These are phyloP conservation scores for Globisporangium solare DNA, from an alignment of 352 stramenopile genomes.

Conservation along the genomic window DNA sequence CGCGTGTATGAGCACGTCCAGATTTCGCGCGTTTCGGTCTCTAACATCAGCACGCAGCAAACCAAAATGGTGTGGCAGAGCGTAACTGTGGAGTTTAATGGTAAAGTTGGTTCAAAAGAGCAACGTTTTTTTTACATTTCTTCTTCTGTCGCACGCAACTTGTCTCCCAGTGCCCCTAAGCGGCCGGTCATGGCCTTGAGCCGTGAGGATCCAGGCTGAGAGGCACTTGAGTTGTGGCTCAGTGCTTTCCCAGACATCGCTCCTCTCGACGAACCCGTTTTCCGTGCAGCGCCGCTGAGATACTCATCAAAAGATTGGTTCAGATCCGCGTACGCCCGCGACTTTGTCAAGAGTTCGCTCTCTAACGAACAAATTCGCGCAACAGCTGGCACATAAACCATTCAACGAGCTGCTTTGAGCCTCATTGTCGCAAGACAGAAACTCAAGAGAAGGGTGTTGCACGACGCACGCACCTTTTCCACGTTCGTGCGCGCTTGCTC, in stretches of 20 bases:
- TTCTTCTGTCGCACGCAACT: conserved; percentile 32
- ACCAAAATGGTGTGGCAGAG: neutral
- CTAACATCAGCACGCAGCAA: conserved; percentile 15
- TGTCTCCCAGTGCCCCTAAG: conserved; percentile 26
- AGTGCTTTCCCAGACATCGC: conserved; percentile 2
- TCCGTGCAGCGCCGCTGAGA: conserved; percentile 5
- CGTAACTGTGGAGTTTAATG: too few relatives aligned
- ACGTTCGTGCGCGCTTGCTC: conserved; percentile 10
- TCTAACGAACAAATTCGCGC: conserved; percentile 39
- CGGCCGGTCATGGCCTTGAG: conserved; percentile 14
- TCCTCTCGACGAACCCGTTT: conserved; percentile 10
- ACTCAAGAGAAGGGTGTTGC: neutral
- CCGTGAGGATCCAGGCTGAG: conserved; percentile 7
- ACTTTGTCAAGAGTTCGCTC: conserved; percentile 32
- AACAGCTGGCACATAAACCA: conserved; percentile 20
- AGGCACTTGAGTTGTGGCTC: neutral
- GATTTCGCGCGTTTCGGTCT: conserved; percentile 34
- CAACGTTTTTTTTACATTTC: conserved; percentile 17
- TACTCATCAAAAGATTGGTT: conserved; percentile 32
- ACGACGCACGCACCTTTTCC: conserved; percentile 11
- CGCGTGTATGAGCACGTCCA: conserved; percentile 38
- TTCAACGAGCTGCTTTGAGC: neutral
- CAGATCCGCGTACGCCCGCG: conserved; percentile 23
- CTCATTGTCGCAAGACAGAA: neutral
- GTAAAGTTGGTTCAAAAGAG: too few relatives aligned